Evolutionary conservation across 78 protist genomes (phyloP).

Genomic region (Dictyostelium capitatum): DNA sequence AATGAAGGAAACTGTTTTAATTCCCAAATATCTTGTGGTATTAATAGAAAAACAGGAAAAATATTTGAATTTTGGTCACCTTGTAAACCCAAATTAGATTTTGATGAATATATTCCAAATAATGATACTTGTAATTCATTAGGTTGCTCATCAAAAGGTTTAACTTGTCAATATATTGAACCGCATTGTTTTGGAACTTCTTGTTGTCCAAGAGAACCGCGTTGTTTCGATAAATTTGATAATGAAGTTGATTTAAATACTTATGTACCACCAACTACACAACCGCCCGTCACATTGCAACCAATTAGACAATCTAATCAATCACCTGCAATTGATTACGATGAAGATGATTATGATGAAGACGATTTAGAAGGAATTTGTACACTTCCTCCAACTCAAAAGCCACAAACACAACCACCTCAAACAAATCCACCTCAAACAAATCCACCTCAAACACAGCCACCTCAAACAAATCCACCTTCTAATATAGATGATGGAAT

Average conservation of each 20-base stretch:
- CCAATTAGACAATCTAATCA: too few species aligned
- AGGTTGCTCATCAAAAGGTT: slow-evolving; percentile 8
- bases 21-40: slow-evolving; percentile 5
- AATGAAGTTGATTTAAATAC: neutral
- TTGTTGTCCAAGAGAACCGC: slow-evolving; percentile 54
- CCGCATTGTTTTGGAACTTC: slow-evolving; percentile 28
- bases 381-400: neutral
- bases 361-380: too few species aligned
- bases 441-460: too few species aligned
- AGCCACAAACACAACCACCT: too few species aligned
- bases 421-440: too few species aligned
- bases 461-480: too few species aligned
- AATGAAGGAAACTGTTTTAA: slow-evolving; percentile 4
- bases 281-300: too few species aligned
- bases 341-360: too few species aligned
- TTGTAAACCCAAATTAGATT: slow-evolving; percentile 20
- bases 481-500: too few species aligned
- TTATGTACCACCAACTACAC: neutral
- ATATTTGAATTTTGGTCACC: slow-evolving; percentile 46
- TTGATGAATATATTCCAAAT: neutral
- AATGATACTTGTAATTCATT: slow-evolving; percentile 34
- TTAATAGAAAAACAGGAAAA: neutral
- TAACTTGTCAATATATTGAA: slow-evolving; percentile 5
- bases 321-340: neutral
- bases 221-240: slow-evolving; percentile 14